Evolutionary conservation across 2,329 filamentous ascomycete species (phyloP).

Genomic region (Ceratocystiopsis sp.): DNA sequence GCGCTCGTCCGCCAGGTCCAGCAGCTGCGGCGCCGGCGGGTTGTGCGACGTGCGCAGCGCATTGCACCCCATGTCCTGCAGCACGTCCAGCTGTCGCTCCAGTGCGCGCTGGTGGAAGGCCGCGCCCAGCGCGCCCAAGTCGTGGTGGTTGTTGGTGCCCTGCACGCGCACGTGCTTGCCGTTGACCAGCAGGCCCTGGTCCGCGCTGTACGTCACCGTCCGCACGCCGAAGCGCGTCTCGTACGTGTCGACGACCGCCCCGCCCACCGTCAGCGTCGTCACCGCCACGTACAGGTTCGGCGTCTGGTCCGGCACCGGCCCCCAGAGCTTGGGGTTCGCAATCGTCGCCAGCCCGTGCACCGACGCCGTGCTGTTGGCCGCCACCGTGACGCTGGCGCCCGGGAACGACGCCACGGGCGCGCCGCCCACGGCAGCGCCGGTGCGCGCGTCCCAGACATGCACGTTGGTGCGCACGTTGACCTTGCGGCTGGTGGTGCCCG

Average conservation of each 20-base stretch:
- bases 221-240: slow-evolving; percentile 34
- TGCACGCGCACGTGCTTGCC: slow-evolving; percentile 25
- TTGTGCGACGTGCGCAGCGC: slow-evolving; percentile 35
- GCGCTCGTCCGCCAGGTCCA: slow-evolving; percentile 30
- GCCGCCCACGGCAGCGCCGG: slow-evolving; percentile 13
- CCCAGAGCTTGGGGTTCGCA: slow-evolving; percentile 27
- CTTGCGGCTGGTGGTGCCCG: slow-evolving; percentile 13
- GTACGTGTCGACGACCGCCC: slow-evolving; percentile 18
- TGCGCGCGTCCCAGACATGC: slow-evolving; percentile 19
- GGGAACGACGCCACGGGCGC: slow-evolving; percentile 19
- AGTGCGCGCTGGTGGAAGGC: slow-evolving; percentile 33
- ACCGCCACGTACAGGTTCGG: slow-evolving; percentile 31
- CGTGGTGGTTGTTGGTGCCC: slow-evolving; percentile 33
- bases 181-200: slow-evolving; percentile 29
- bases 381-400: slow-evolving; percentile 14
- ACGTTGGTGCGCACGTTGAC: slow-evolving; percentile 25
- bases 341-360: slow-evolving; percentile 20
- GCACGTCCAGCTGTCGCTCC: slow-evolving; percentile 29
- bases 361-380: slow-evolving; percentile 15
- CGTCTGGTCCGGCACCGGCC: slow-evolving; percentile 24
- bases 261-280: slow-evolving; percentile 18
- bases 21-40: slow-evolving; percentile 31
- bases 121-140: slow-evolving; percentile 30
- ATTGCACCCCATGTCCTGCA: slow-evolving; percentile 32
- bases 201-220: slow-evolving; percentile 20